A percentile compares a stretch with the other conserved stretches of the same genome.
Evolutionary conservation across 768 basidiomycete species (phyloP).

Genomic region (Psilocybe sp.): DNA sequence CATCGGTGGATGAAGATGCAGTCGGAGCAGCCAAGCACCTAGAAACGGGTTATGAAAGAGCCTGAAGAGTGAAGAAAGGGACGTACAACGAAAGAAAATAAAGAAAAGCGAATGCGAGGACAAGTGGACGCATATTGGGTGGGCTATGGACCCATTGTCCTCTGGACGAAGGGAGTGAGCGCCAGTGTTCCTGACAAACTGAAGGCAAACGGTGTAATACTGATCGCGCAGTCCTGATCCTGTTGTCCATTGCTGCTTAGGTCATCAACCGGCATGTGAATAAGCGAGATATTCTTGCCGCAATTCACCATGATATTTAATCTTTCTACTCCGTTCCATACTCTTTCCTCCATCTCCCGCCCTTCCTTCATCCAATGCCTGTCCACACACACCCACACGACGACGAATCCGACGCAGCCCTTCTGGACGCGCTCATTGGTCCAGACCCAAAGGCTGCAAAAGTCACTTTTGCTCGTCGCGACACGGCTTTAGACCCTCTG

Average conservation of each 20-base stretch:
- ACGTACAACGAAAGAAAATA: constrained; percentile 14
- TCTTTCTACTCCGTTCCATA: constrained; percentile 11
- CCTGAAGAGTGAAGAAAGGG: neutral
- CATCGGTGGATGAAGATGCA: constrained; percentile 2
- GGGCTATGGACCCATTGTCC: constrained; percentile 16
- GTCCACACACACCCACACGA: constrained; percentile 16
- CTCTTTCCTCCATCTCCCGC: constrained; percentile 8
- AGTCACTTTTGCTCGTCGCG: constrained; percentile 51
- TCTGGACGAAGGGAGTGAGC: neutral
- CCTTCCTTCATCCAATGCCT: constrained; percentile 16
- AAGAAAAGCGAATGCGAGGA: constrained; percentile 8
- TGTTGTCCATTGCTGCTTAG: constrained; percentile 5
- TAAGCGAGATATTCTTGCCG: constrained; percentile 8
- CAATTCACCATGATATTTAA: constrained; percentile 3
- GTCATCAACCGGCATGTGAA: constrained; percentile 18
- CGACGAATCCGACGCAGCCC: constrained; percentile 49
- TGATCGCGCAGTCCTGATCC: neutral
- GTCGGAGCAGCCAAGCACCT: constrained; percentile 3
- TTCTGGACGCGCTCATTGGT: constrained; percentile 66
- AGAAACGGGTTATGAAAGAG: constrained; percentile 1
- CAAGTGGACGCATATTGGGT: constrained; percentile 4
- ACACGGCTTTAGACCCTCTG: constrained; percentile 76
- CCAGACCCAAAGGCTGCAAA: constrained; percentile 39
- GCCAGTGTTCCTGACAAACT: neutral
- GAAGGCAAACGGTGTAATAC: too few relatives aligned